Base-by-base conservation (phyloP, 1,139 yeast genomes). In the Suhomyces bolitotheri region DNA sequence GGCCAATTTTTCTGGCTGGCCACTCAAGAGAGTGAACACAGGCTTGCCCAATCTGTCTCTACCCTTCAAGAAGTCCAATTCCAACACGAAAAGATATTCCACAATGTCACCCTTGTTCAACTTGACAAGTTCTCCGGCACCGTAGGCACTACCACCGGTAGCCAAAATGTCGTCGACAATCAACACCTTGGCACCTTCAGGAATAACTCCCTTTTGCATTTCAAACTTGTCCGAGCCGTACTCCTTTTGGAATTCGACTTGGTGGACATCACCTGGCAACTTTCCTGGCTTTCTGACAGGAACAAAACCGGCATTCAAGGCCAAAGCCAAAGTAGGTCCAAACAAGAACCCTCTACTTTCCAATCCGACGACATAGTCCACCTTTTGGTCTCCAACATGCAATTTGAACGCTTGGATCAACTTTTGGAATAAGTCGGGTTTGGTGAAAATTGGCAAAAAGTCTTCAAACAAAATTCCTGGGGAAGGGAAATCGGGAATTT, bases 331-430 rank as follows among this genome's bases (percentile, higher is more conserved):
- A 25, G 97, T 71, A 32, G 99, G 98, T 8, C 97, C 99, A 53
- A 92, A 92, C 43, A 92, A 72, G 61, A 92, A 92, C 1, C 99
- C 99, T 63, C 99, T 83, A 38, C 97, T 87, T 64, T 92, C 99
- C 49, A 94, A 76, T 27, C 97, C 99, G 36, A 92, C 89, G 46
- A 92, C 76, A 56, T 84, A 92, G 56, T 92, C 97, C 41, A 90
- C 78, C 53, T 86, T 81, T 40, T 66, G 64, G 46, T 74, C 76
- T 39, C 79, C 80, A 45, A 92, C 59, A 55, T 86, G 95, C 43
- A 79, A 60, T 64, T 82, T 80, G 68, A 90, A 85, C 13, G 96
- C 96, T 48, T 78, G 79, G 29, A 92, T 69, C 47, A 92, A 73
- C 53, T 84, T 82, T 54, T 82, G 82, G 74, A 92, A 92, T 39